Conservation (phyloP, 208 protist genomes). For the Crithidia acanthocephali region DNA sequence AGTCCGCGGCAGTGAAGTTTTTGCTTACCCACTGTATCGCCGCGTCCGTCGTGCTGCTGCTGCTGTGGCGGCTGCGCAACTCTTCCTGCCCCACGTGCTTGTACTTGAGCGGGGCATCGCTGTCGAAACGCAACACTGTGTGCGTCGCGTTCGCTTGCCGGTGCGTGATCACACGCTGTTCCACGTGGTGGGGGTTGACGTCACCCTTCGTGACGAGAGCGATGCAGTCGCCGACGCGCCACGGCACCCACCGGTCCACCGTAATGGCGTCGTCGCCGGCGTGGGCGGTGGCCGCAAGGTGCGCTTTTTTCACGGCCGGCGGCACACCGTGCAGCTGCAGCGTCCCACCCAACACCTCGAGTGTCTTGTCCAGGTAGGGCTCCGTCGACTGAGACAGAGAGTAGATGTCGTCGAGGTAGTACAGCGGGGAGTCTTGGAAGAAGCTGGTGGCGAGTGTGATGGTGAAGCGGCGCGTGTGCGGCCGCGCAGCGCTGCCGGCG, state of each 20-base stretch:
- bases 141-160: constrained; percentile 19
- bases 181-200: constrained; percentile 36
- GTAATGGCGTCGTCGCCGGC: constrained; percentile 29
- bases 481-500: constrained; percentile 31
- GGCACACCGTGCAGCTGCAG: constrained; percentile 42
- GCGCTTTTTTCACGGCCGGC: background rate
- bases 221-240: constrained; percentile 51
- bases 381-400: constrained; percentile 18
- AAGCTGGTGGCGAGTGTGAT: constrained; percentile 33
- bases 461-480: constrained; percentile 35
- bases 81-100: constrained; percentile 25
- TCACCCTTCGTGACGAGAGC: constrained; percentile 43
- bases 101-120: constrained; percentile 34
- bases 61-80: background rate
- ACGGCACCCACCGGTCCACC: constrained; percentile 45
- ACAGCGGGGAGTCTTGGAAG: constrained; percentile 15
- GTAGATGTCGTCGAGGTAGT: constrained; percentile 28
- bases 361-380: constrained; percentile 28
- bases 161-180: constrained; percentile 37
- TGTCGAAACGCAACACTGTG: constrained; percentile 37
- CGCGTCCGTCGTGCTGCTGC: background rate
- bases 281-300: constrained; percentile 22
- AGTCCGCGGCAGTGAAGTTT: background rate
- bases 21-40: background rate
- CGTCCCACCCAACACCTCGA: constrained; percentile 41